Conservation (phyloP, 192 early-diverging fungal genomes). For the Coemansia sp. region DNA sequence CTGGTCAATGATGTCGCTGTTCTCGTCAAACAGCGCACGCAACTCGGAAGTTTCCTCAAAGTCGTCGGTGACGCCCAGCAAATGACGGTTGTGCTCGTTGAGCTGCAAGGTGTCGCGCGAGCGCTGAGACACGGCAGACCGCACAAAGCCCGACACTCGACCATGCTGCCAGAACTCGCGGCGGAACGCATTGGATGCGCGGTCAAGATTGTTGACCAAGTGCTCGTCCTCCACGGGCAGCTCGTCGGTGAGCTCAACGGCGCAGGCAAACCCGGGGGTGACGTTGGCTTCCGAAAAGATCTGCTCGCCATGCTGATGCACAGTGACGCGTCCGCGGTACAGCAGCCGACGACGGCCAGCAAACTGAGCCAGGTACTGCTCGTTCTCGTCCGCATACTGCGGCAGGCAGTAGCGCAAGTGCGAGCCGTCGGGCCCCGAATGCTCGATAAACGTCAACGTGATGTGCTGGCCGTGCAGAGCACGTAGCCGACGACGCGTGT, state of each 20-base stretch:
- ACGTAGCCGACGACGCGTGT: slow-evolving; percentile 55
- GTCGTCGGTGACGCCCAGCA: slow-evolving; percentile 53
- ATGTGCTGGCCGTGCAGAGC: slow-evolving; percentile 61
- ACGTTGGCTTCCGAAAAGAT: slow-evolving; percentile 48
- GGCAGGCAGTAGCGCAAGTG: slow-evolving; percentile 44
- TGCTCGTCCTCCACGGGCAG: slow-evolving; percentile 40
- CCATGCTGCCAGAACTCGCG: slow-evolving; percentile 38
- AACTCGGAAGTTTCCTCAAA: slow-evolving; percentile 57
- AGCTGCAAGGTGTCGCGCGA: slow-evolving; percentile 14
- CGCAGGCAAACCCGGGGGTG: slow-evolving; percentile 59
- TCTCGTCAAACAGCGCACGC: slow-evolving; percentile 56
- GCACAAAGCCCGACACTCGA: slow-evolving; percentile 10
- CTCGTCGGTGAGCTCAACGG: slow-evolving; percentile 54
- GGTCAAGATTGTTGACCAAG: slow-evolving; percentile 40
- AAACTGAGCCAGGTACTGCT: slow-evolving; percentile 46
- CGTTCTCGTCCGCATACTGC: slow-evolving; percentile 29
- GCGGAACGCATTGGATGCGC: slow-evolving; percentile 35
- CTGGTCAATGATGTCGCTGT: slow-evolving; percentile 53
- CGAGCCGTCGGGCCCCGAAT: slow-evolving; percentile 22
- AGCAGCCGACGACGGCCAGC: slow-evolving; percentile 37
- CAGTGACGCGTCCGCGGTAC: slow-evolving; percentile 39
- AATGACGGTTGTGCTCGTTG: slow-evolving; percentile 34
- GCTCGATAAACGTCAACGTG: slow-evolving; percentile 50
- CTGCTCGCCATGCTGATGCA: slow-evolving; percentile 55
- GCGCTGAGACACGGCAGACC: slow-evolving; percentile 18